Evolutionary conservation across 2,329 filamentous ascomycete genomes (phyloP).

Genomic region (Microdochium trichocladiopsis): DNA sequence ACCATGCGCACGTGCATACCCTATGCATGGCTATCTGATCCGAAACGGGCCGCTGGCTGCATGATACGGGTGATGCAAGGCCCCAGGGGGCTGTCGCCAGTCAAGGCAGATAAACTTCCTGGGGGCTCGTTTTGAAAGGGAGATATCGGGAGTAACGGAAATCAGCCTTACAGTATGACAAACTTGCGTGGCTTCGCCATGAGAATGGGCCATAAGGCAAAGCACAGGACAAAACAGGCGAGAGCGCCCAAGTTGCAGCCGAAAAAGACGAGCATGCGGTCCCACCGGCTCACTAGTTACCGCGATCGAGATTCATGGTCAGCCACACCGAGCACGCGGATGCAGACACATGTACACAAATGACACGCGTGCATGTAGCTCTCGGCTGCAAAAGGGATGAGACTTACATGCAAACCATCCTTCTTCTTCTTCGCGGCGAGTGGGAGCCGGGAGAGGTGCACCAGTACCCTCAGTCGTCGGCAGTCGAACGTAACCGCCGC

Average conservation of each 20-base stretch:
- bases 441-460: slow-evolving; percentile 79
- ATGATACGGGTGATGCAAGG: neutral
- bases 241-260: slow-evolving; percentile 85
- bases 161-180: slow-evolving; percentile 75
- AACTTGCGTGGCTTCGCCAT: slow-evolving; percentile 84
- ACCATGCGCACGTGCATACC: neutral
- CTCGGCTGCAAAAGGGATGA: slow-evolving; percentile 21
- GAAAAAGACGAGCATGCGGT: slow-evolving; percentile 85
- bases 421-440: slow-evolving; percentile 86
- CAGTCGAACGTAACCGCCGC: slow-evolving; percentile 81
- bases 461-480: slow-evolving; percentile 78
- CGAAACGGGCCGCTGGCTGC: neutral
- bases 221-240: slow-evolving; percentile 89
- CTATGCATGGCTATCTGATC: neutral
- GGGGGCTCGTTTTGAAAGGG: slow-evolving; percentile 3
- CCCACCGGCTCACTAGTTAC: slow-evolving; percentile 84
- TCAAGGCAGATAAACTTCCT: slow-evolving; percentile 8
- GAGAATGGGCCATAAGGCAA: slow-evolving; percentile 81
- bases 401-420: slow-evolving; percentile 90
- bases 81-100: slow-evolving; percentile 1
- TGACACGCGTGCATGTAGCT: too few species aligned
- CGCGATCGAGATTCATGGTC: slow-evolving; percentile 20
- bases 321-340: slow-evolving; percentile 14
- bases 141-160: slow-evolving; percentile 8
- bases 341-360: slow-evolving; percentile 3